phyloP scores from a whole-genome alignment of 768 basidiomycete genomes.

The Kwoniella pini region DNA sequence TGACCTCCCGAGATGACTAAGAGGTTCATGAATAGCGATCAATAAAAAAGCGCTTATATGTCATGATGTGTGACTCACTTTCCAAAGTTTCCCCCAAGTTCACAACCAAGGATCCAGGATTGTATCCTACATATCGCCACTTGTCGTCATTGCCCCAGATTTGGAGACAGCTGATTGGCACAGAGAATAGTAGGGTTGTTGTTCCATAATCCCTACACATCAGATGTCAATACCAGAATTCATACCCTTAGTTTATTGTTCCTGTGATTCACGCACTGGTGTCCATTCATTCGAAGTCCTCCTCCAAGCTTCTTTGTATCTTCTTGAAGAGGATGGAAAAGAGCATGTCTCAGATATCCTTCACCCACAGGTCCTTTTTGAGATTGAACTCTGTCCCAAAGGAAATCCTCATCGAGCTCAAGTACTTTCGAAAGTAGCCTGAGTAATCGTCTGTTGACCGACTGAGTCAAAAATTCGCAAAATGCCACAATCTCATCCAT shows the following conservation, averaged over 20 bases:
- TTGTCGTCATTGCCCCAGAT: slow-evolving; percentile 40
- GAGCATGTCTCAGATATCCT: slow-evolving; percentile 15
- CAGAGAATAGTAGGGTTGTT: slow-evolving; percentile 43
- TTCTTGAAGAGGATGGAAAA: slow-evolving; percentile 9
- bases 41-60: background rate
- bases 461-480: slow-evolving; percentile 9
- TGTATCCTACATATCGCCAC: slow-evolving; percentile 44
- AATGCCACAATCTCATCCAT: slow-evolving; percentile 25
- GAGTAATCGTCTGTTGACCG: slow-evolving; percentile 35
- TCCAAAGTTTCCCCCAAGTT: slow-evolving; percentile 49
- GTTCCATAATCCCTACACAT: slow-evolving; percentile 36
- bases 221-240: background rate
- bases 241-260: background rate
- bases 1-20: slow-evolving; percentile 23
- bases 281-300: slow-evolving; percentile 14
- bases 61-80: slow-evolving; percentile 10
- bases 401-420: slow-evolving; percentile 42
- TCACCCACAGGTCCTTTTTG: slow-evolving; percentile 10
- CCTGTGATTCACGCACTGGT: background rate
- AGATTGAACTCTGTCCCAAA: slow-evolving; percentile 40
- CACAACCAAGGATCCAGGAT: slow-evolving; percentile 42
- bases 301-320: slow-evolving; percentile 1
- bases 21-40: background rate
- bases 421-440: slow-evolving; percentile 43
- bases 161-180: slow-evolving; percentile 44